Base-by-base conservation (phyloP, 2,329 filamentous ascomycete genomes). In the Ophiostoma montium region DNA sequence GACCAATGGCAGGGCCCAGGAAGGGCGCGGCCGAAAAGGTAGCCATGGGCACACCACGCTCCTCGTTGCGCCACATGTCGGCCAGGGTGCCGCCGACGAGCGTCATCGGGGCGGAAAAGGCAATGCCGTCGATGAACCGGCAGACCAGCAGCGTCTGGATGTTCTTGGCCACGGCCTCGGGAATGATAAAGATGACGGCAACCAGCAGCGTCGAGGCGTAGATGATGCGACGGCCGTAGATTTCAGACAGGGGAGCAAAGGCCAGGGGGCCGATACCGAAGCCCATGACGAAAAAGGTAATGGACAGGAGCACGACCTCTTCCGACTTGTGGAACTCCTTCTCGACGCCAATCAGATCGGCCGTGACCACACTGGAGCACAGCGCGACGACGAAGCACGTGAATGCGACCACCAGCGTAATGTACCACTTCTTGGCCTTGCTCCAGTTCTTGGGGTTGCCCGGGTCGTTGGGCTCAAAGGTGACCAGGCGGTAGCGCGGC, bases 401-500 rank as follows among this genome's bases (percentile, higher is more conserved):
- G 19, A 76, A 54, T 1, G 87, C 84, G 0, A 94, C 86, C 15
- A 86, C 78, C 82, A 94, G 87, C 21, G 87, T 95, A 60, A 78
- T 82, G 59, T 82, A 86, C 85, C 86, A 90, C 65, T 89, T 92
- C 63, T 70, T 82, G 1, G 66, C 68, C 63, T 86, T 87, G 50
- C 74, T 78, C 84, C 84, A 92, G 63, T 90, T 92, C 71, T 90
- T 90, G 0, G 86, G 86, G 59, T 90, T 90, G 55, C 81, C 83
- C 0, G 77, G 75, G 61, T 92, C 86, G 51, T 79, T 68, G 3
- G 80, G 72, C 4, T 71, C 75, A 60, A 92, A 94, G 0, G 68
- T 69, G 44, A 81, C 75, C 3, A 84, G 77, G 55, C 67, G 67
- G 61, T 74, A 74, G 12, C 58, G 60, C 12, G 60, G 57, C 33